Conservation (phyloP, 371 early-diverging fungal genomes). For the Mortierella sp. region DNA sequence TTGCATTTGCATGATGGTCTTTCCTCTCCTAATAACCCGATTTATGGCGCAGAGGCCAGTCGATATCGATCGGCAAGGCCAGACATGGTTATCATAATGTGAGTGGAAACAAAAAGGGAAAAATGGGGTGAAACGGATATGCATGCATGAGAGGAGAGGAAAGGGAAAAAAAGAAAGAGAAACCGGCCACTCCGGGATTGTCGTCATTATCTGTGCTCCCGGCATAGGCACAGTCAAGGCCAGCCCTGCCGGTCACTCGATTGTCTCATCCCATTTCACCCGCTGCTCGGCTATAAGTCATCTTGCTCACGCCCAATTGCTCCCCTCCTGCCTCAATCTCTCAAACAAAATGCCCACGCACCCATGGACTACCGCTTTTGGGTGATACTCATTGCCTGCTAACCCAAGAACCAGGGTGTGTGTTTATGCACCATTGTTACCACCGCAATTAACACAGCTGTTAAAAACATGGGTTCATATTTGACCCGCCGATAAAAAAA, state of each 20-base stretch:
- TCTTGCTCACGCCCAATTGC: neutral
- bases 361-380: neutral
- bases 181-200: neutral
- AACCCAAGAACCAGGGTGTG: too few species aligned
- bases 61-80: constrained; percentile 2
- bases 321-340: neutral
- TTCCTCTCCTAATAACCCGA: neutral
- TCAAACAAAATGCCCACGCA: neutral
- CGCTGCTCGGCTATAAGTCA: neutral
- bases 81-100: neutral
- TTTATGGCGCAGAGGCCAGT: neutral
- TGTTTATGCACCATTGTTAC: too few species aligned
- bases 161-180: neutral
- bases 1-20: constrained; percentile 1
- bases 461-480: neutral
- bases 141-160: neutral
- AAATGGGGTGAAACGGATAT: neutral
- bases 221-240: too few species aligned
- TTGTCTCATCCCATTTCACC: neutral
- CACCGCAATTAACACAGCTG: neutral
- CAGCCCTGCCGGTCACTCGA: too few species aligned
- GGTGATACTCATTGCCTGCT: too few species aligned
- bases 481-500: neutral
- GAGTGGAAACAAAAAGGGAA: neutral
- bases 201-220: constrained; percentile 6